Percentiles rank a stretch among this genome's conserved stretches.
phyloP scores from a whole-genome alignment of 257 asterid species.

The Jaltomata sinuosa region DNA sequence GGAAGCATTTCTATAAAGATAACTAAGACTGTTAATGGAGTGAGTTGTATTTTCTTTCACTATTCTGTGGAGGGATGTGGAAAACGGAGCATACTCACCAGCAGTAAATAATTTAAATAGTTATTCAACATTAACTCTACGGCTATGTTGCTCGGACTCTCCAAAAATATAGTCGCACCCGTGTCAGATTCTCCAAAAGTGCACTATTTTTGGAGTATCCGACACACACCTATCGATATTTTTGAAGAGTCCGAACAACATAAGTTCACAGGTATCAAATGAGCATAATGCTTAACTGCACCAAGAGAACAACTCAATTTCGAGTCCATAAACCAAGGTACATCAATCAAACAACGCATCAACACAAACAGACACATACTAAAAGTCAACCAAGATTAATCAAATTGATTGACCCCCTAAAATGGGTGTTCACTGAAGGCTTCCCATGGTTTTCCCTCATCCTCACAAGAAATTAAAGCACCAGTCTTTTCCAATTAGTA shows the following conservation, averaged over 20 bases:
- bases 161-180: too few relatives aligned
- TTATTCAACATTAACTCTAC: background rate
- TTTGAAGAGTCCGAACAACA: too few relatives aligned
- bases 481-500: background rate
- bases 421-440: background rate
- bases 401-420: background rate
- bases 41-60: background rate
- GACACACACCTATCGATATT: too few relatives aligned
- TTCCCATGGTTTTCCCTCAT: background rate
- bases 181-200: too few relatives aligned
- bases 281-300: background rate
- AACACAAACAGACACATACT: background rate
- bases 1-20: background rate
- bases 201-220: too few relatives aligned
- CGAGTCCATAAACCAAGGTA: background rate
- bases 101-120: background rate
- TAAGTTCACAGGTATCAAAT: background rate
- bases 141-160: too few relatives aligned
- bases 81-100: background rate
- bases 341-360: background rate
- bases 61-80: background rate
- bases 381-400: background rate
- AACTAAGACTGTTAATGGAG: background rate
- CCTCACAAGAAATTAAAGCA: background rate
- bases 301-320: background rate